Conservation (phyloP, 2,329 filamentous ascomycete genomes). For the Aureobasidium lini region DNA sequence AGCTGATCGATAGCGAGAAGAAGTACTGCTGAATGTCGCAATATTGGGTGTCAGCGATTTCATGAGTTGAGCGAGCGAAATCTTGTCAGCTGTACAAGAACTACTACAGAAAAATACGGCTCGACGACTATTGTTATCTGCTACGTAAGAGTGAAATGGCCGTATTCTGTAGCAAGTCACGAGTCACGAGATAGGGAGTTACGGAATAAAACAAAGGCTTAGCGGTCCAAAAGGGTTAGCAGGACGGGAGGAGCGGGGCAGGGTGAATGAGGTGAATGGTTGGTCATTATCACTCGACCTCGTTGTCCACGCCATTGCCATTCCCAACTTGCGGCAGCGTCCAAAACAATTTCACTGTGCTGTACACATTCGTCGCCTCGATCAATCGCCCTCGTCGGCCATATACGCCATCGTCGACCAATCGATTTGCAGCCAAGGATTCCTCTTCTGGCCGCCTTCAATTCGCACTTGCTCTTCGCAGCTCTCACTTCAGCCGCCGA, state of each 20-base stretch:
- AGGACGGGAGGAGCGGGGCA: not conserved
- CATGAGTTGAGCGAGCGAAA: too few relatives aligned
- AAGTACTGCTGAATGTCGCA: not conserved
- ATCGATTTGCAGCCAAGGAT: not conserved
- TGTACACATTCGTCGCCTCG: not conserved
- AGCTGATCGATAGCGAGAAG: not conserved
- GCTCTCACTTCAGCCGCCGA: not conserved
- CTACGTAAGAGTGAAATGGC: not conserved
- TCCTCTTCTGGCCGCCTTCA: not conserved
- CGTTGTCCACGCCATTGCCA: constrained; percentile 1
- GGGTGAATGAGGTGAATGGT: not conserved
- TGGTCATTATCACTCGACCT: constrained; percentile 8
- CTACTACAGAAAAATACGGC: not conserved
- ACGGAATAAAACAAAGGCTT: constrained; percentile 5
- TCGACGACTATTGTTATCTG: not conserved
- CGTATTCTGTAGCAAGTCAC: not conserved
- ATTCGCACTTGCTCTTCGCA: not conserved
- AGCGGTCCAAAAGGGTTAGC: not conserved
- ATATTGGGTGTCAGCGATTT: not conserved
- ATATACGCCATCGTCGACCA: not conserved
- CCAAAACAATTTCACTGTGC: constrained; percentile 1
- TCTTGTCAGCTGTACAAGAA: not conserved
- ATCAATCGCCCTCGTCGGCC: not conserved
- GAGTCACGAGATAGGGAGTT: not conserved
- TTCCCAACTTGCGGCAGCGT: not conserved